phyloP scores from a whole-genome alignment of 768 basidiomycete species.

The Suillus americanus region DNA sequence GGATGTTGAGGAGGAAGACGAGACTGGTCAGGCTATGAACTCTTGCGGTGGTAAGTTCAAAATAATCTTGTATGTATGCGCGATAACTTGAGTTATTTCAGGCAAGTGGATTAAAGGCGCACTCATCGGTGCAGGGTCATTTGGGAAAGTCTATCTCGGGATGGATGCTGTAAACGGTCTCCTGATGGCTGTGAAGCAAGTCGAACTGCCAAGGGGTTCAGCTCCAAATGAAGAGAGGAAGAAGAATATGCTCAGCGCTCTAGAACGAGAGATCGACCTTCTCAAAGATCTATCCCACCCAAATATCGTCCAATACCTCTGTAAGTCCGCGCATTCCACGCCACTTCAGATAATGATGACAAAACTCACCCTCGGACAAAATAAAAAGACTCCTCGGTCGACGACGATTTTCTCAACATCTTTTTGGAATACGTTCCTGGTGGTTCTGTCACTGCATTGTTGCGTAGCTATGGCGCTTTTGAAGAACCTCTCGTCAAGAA shows the following conservation, averaged over 20 bases:
- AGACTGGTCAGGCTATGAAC: slow-evolving; percentile 51
- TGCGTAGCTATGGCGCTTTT: slow-evolving; percentile 91
- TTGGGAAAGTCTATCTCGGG: slow-evolving; percentile 92
- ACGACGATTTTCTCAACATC: slow-evolving; percentile 89
- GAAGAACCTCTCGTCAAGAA: slow-evolving; percentile 91
- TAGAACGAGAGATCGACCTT: slow-evolving; percentile 93
- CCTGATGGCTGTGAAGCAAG: slow-evolving; percentile 98
- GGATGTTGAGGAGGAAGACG: slow-evolving; percentile 46
- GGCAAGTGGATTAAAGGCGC: slow-evolving; percentile 98
- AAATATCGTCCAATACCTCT: slow-evolving; percentile 98
- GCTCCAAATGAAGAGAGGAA: slow-evolving; percentile 90
- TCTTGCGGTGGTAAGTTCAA: slow-evolving; percentile 49
- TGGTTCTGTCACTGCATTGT: slow-evolving; percentile 86
- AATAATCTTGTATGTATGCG: slow-evolving; percentile 3
- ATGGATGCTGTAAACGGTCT: slow-evolving; percentile 91
- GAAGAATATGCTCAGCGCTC: slow-evolving; percentile 87
- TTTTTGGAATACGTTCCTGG: slow-evolving; percentile 97
- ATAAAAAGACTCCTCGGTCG: slow-evolving; percentile 82
- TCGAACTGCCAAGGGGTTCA: slow-evolving; percentile 83
- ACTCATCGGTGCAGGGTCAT: slow-evolving; percentile 91
- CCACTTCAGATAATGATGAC: not conserved
- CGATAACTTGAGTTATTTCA: slow-evolving; percentile 25
- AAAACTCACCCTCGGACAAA: not conserved
- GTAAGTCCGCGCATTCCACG: slow-evolving; percentile 47
- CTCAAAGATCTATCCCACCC: slow-evolving; percentile 90